Evolutionary conservation across 2,329 filamentous ascomycete genomes (phyloP), one percentile per base, ranked within the genome.

Genomic region (Metarhizium humberi): DNA sequence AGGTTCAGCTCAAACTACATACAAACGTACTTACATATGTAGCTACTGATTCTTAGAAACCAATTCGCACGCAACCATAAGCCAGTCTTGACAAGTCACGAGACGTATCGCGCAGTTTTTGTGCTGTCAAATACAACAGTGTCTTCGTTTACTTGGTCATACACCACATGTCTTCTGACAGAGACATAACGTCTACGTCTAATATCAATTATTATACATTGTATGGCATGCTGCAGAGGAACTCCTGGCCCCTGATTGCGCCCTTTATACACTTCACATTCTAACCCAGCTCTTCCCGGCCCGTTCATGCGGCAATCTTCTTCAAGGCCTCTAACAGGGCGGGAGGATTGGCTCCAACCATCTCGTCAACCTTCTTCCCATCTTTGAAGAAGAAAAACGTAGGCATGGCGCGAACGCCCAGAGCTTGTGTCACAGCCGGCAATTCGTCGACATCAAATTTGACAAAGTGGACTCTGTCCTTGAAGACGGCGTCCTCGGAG

Each of bases 381-480:
- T 84, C 73, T 79, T 90, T 89, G 83, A 91, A 95, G 66, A 94
- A 73, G 55, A 87, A 66, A 76, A 96, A 95, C 18, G 90, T 95
- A 57, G 92, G 92, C 90, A 96, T 96, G 69, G 92, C 90, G 65
- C 88, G 84, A 71, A 96, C 82, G 61, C 82, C 83, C 62, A 92
- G 83, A 67, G 92, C 83, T 67, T 86, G 79, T 50, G 88, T 84
- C 52, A 95, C 80, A 1, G 87, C 84, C 62, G 84, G 77, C 49
- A 92, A 75, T 62, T 89, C 79, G 72, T 96, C 92, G 65, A 96
- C 90, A 72, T 96, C 90, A 68, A 96, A 76, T 80, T 96, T 94
- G 81, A 84, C 83, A 75, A 96, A 96, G 73, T 82, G 78, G 61
- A 86, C 69, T 61, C 81, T 71, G 76, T 81, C 84, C 57, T 74